Evolutionary conservation across 2,329 filamentous ascomycete genomes (phyloP), one percentile per base, ranked within the genome.

Genomic region (Tolypocladium amazonense): DNA sequence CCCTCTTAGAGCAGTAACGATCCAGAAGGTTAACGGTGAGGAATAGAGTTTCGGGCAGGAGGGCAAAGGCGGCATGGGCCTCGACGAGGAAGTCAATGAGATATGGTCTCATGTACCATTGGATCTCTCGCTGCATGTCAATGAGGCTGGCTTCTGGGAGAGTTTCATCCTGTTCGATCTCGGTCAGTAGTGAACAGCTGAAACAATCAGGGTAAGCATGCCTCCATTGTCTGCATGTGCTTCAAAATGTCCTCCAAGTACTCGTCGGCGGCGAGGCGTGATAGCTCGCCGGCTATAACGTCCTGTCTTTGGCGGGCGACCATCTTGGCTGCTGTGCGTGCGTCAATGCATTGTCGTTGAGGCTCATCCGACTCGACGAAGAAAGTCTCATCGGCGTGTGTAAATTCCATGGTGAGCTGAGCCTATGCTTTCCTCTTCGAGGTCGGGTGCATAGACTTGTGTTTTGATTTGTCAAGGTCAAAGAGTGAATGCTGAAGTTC

Each of bases 21-120:
- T 99, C 94, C 64, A 99, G 84, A 54, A 99, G 87, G 77, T 99
- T 99, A 76, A 97, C 88, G 39, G 94, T 92, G 60, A 99, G 85
- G 80, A 97, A 97, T 57, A 99, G 83, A 1, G 94, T 99, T 74
- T 97, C 92, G 47, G 94, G 93, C 15, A 97, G 83, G 14, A 99
- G 83, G 67, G 91, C 89, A 77, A 97, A 99, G 62, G 93, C 93
- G 65, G 90, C 89, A 71, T 99, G 94, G 57, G 93, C 94, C 82
- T 99, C 94, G 69, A 97, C 89, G 66, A 99, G 84, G 77, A 99
- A 99, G 79, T 99, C 94, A 72, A 99, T 89, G 41, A 99, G 87
- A 75, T 97, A 97, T 0, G 94, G 94, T 69, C 94, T 83, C 94
- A 99, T 99, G 77, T 95, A 97, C 94, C 94, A 99, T 73, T 97